Conservation (phyloP, 306 rosid genomes). For the Dalbergia cochinchinensis region DNA sequence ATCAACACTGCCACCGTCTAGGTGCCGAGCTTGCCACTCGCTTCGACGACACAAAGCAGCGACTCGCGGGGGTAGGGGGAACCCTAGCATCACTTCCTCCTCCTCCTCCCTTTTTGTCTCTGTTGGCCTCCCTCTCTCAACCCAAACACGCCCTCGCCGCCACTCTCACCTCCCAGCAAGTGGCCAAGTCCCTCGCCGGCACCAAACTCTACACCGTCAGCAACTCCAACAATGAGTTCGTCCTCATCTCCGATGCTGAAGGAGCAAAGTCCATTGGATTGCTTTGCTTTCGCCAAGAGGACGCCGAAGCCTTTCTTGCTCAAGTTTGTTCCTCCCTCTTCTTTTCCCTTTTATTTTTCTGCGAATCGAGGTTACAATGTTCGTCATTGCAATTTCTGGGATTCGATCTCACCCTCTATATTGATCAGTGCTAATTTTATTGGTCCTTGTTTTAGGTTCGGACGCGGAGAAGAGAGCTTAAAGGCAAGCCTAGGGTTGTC, state of each 20-base stretch:
- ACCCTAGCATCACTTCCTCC: conserved; percentile 45
- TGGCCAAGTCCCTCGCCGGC: conserved; percentile 81
- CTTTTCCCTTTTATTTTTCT: too few species aligned
- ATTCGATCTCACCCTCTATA: not conserved
- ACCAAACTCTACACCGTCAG: conserved; percentile 91
- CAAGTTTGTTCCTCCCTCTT: conserved; percentile 56
- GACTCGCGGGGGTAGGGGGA: conserved; percentile 51
- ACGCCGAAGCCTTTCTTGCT: conserved; percentile 91
- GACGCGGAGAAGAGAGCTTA: conserved; percentile 69
- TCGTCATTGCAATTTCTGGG: not conserved
- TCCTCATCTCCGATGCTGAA: conserved; percentile 82
- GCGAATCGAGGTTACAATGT: not conserved
- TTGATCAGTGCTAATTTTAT: not conserved
- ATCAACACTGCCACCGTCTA: conserved; percentile 71
- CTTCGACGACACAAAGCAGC: conserved; percentile 61
- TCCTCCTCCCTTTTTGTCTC: conserved; percentile 29
- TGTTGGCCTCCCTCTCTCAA: conserved; percentile 57
- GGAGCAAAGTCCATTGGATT: conserved; percentile 85
- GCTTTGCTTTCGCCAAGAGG: conserved; percentile 95
- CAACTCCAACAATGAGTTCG: conserved; percentile 93
- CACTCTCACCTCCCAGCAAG: conserved; percentile 64
- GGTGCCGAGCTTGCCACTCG: conserved; percentile 68
- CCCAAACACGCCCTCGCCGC: conserved; percentile 77
- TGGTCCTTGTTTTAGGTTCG: conserved; percentile 66
- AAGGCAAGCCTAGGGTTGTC: conserved; percentile 78